Conservation (phyloP, 2,329 filamentous ascomycete genomes). For the Calonectria pseudoturangicola region DNA sequence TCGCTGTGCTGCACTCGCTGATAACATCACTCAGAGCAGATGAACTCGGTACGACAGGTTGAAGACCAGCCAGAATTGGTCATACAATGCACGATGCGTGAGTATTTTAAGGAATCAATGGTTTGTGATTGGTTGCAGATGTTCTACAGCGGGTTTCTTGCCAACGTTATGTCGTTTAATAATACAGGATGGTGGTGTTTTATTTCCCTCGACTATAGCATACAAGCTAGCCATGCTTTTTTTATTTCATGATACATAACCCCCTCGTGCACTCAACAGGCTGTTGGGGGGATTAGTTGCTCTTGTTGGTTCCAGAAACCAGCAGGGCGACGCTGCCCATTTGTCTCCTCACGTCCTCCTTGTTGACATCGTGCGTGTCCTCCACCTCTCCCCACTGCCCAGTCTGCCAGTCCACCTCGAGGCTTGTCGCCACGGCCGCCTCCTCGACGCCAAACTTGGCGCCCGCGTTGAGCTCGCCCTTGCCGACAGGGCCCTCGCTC, state of each 20-base stretch:
- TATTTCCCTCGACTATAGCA: conserved; percentile 34
- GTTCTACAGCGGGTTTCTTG: neutral
- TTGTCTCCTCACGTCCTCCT: conserved; percentile 91
- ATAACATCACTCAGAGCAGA: no score
- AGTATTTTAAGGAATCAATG: no score
- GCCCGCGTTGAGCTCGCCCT: conserved; percentile 61
- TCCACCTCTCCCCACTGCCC: conserved; percentile 96
- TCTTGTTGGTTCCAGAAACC: conserved; percentile 76
- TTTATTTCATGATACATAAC: conserved; percentile 35
- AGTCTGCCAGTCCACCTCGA: conserved; percentile 95
- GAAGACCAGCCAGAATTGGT: no score
- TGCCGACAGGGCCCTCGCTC: conserved; percentile 81
- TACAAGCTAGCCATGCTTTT: conserved; percentile 37
- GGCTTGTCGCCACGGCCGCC: conserved; percentile 83
- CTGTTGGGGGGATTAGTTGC: conserved; percentile 3
- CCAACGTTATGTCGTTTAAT: neutral
- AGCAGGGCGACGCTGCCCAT: conserved; percentile 90
- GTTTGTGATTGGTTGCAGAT: neutral
- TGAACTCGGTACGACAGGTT: no score
- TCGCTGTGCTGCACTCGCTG: no score
- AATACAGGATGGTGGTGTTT: conserved; percentile 15
- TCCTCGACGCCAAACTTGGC: conserved; percentile 85
- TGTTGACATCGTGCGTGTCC: conserved; percentile 97
- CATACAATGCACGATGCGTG: no score
- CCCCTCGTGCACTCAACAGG: neutral